Evolutionary conservation across 345 rosid species (phyloP), one percentile per base, ranked within the genome.

Genomic region (Schrenkiella parvula): DNA sequence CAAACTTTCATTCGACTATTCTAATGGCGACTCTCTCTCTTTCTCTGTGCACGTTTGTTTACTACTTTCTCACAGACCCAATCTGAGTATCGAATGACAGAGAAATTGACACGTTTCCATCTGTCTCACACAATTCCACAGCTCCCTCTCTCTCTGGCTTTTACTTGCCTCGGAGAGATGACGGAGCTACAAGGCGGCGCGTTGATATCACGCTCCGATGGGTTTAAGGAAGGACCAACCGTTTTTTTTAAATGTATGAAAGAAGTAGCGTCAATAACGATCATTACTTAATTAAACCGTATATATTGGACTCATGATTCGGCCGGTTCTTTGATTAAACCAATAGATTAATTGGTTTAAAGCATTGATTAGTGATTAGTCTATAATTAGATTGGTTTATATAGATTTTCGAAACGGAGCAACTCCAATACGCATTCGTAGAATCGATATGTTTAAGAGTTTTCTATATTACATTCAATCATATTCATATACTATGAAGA

Each of bases 11-110:
- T 35, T 25, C 43, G 25, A 54, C 23, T 70, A 69, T 43, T 79
- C 44, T 70, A 57, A 70, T 70, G 72, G 76, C 62, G 60, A 19
- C 50, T 25, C 38, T 57, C 64, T 38, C 25, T 70, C 43, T 56
- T 66, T 44, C 77, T 57, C 57, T 54, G 4, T 70, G 75, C 71
- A 70, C 80, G 80, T 76, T 75, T 70, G 75, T 70, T 76, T 76
- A 37, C 25, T 76, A 37, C 25, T 75, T 34, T 60, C 22, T 54
- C 34, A 38, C 1, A 69, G 68, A 74, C 78, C 29, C 9, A 48
- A 59, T 74, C 78, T 43, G 62, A 66, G 22, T 15, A 58, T 19
- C 55, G 68, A 75, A 75, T 75, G 74, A 74, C 62, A 59, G 6
- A 75, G 64, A 32, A 34, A 0, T 42, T 4, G 69, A 53, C 69